Base-by-base conservation (phyloP, 2,329 filamentous ascomycete species). In the Dactylellina cionopaga region DNA sequence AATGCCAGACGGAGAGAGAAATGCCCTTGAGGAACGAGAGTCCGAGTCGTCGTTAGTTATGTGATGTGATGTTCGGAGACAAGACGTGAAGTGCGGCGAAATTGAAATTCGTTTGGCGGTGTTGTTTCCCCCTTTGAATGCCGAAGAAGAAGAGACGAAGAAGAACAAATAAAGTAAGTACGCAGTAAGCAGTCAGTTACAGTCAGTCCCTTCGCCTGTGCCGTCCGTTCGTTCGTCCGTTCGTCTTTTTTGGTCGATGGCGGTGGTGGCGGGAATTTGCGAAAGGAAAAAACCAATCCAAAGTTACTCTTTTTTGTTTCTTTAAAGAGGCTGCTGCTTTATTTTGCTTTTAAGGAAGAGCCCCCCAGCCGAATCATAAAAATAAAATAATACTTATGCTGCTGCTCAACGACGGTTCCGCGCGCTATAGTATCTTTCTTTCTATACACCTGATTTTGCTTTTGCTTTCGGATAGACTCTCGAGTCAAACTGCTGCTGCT, bases 241-340 rank as follows among this genome's bases (percentile, higher is more conserved):
- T n/a, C n/a, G n/a, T n/a, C n/a, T n/a, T n/a, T n/a, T n/a, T n/a
- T n/a, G n/a, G 51, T 31, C 59, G 56, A 70, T 71, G 66, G 68
- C 68, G 68, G 68, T 65, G 59, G 59, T 65, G 59, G 68, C 59
- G 68, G 59, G 68, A 72, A 65, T 65, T 63, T 63, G 56, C 47
- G 39, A 69, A 44, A 39, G 41, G 47, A 51, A 60, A 55, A 47
- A 43, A 56, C 22, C 39, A 56, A 19, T 22, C 33, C 11, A 9
- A 19, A 49, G 25, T 24, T n/a, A 43, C 19, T 25, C 51, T 56
- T n/a, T n/a, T n/a, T n/a, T n/a, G n/a, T n/a, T n/a, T n/a, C n/a
- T n/a, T n/a, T n/a, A n/a, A 15, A 39, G 17, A 39, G 11, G 35
- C 6, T 33, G 13, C 13, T 33, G 13, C 13, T 13, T 13, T 39